phyloP scores from a whole-genome alignment of 225 moss, liverwort and hornwort genomes.

The Lunularia cruciata region DNA sequence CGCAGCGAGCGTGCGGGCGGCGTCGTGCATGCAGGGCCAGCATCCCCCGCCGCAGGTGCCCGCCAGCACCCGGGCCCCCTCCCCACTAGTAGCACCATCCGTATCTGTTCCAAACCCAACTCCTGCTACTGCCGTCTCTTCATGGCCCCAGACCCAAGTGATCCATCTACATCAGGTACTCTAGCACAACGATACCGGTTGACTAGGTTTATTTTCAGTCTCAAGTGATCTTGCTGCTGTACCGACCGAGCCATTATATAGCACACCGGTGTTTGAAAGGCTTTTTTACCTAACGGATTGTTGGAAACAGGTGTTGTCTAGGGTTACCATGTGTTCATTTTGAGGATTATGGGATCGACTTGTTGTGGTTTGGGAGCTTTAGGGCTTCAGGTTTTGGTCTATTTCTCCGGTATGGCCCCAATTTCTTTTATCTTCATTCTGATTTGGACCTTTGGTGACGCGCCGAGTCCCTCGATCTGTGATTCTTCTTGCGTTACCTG shows the following conservation, averaged over 20 bases:
- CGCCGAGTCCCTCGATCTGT: constrained; percentile 8
- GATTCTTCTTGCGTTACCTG: neutral
- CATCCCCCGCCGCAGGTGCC: constrained; percentile 30
- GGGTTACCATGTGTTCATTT: constrained; percentile 20
- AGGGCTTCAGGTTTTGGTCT: constrained; percentile 14
- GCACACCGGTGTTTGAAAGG: constrained; percentile 24
- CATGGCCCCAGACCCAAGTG: constrained; percentile 24
- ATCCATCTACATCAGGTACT: constrained; percentile 25
- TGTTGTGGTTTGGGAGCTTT: constrained; percentile 10
- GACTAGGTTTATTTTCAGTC: constrained; percentile 10
- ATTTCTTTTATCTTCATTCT: constrained; percentile 1
- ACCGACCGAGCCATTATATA: constrained; percentile 30
- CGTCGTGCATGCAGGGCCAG: constrained; percentile 27
- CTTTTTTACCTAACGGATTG: constrained; percentile 16
- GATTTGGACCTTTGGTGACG: neutral
- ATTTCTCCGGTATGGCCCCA: constrained; percentile 13
- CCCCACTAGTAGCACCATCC: constrained; percentile 22
- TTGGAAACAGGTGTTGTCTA: constrained; percentile 19
- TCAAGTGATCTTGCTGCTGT: constrained; percentile 15
- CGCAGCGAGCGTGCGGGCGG: constrained; percentile 14
- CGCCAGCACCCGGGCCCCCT: constrained; percentile 28
- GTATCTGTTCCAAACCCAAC: constrained; percentile 4
- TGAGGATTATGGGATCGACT: constrained; percentile 25
- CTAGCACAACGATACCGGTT: constrained; percentile 21
- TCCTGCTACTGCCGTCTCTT: constrained; percentile 20